Percentiles rank a stretch among this genome's conserved stretches.
These are phyloP conservation scores for Leishmania braziliensis DNA, from an alignment of 208 protist genomes.

Conservation along the genomic window DNA sequence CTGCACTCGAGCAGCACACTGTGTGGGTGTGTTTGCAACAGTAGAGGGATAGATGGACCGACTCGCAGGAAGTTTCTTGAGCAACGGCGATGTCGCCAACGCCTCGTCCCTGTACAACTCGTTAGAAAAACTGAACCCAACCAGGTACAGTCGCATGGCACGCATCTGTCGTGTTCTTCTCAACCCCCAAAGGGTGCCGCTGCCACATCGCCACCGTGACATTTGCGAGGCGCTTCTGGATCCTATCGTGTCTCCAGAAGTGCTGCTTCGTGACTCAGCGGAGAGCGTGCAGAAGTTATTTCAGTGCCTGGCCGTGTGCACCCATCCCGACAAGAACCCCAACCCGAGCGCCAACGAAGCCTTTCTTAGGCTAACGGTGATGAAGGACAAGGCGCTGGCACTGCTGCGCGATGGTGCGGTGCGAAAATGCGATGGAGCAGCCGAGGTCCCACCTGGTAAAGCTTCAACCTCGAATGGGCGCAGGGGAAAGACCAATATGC, in stretches of 20 bases:
- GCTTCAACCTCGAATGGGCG: not conserved
- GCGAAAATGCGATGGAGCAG: not conserved
- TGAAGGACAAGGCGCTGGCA: conserved; percentile 57
- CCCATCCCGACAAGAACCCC: conserved; percentile 91
- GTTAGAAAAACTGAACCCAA: conserved; percentile 67
- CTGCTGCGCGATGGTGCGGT: conserved; percentile 19
- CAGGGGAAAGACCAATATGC: conserved; percentile 5
- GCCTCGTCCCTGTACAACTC: conserved; percentile 77
- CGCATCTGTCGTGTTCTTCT: conserved; percentile 74
- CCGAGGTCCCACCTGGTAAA: not conserved
- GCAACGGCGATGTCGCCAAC: conserved; percentile 68
- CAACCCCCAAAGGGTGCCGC: conserved; percentile 63
- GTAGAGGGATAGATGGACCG: conserved; percentile 54
- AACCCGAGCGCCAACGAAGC: conserved; percentile 67
- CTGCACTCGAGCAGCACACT: not conserved
- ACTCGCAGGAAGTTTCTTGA: conserved; percentile 68
- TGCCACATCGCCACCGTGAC: conserved; percentile 76
- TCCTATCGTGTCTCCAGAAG: conserved; percentile 50
- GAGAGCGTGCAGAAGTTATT: conserved; percentile 70
- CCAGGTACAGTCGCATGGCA: conserved; percentile 71
- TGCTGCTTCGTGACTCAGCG: conserved; percentile 38
- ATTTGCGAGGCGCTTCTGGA: conserved; percentile 85
- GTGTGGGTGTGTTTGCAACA: not conserved
- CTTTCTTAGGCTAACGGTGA: conserved; percentile 63
- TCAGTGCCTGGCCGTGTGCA: conserved; percentile 75